Base-by-base conservation (phyloP, 306 rosid species). In the Delonix regia region DNA sequence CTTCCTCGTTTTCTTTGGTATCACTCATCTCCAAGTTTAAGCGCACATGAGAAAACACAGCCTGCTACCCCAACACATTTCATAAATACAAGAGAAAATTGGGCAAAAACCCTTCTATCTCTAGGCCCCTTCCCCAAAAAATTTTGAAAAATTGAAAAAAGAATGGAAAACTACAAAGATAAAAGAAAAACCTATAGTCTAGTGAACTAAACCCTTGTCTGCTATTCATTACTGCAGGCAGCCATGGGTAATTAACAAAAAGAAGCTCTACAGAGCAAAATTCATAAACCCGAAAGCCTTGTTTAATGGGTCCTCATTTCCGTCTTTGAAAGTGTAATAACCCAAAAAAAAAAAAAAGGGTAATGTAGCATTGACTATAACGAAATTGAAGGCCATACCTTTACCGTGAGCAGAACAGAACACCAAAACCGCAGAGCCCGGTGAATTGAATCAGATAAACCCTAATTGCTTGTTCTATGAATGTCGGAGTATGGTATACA, bases 1-100 rank as follows among this genome's bases (percentile, higher is more conserved):
- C 69, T 74, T 77, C 88, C 73, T 78, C 82, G 4, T 80, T 86
- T 53, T 79, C 95, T 79, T 84, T 83, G 49, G 88, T 53, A 70
- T 85, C 87, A 86, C 85, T 82, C 99, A 92, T 94, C 80, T 86
- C 69, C 69, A 57, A 83, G 70, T 88, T 65, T 39, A 81, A 71
- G 41, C 28, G 63, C 33, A 69, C 85, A 81, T 60, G 48, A 71
- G 80, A 71, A 57, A 69, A 71, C 70, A 27, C 45, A 73, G 75
- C 70, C 73, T 73, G 68, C 87, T 78, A 80, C 74, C 73, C 52
- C 76, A 69, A 65, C 30, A 59, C 62, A 61, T n/a, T n/a, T n/a
- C 24, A 73, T 7, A 9, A 80, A 72, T 36, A 64, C 33, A 8
- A 79, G 25, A 51, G 21, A 47, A 56, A 33, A n/a, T n/a, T n/a